Conservation (phyloP, 2,329 filamentous ascomycete species). For the Fusarium avenaceum region DNA sequence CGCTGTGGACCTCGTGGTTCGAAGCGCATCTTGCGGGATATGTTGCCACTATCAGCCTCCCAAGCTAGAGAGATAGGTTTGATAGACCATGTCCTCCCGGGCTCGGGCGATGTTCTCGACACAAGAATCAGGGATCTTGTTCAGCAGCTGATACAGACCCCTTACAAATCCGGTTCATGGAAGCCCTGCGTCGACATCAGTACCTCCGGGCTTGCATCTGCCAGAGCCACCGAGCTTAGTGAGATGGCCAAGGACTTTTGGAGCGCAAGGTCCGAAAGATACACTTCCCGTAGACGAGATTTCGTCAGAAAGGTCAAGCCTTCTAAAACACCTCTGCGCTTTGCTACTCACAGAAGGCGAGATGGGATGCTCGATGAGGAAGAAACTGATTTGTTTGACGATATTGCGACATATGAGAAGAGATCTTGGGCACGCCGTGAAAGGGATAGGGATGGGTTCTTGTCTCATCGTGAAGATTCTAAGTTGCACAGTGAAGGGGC, state of each 20-base stretch:
- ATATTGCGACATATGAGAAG: slow-evolving; percentile 1
- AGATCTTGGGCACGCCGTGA: not conserved
- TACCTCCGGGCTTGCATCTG: not conserved
- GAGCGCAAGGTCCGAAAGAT: slow-evolving; percentile 27
- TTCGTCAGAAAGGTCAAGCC: slow-evolving; percentile 26
- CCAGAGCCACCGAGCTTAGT: slow-evolving; percentile 11
- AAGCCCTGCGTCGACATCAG: slow-evolving; percentile 10
- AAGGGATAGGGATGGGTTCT: not conserved
- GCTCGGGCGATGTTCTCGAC: slow-evolving; percentile 9
- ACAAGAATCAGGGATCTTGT: not conserved
- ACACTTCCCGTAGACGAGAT: slow-evolving; percentile 1
- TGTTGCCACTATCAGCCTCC: slow-evolving; percentile 19
- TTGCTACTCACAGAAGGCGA: slow-evolving; percentile 16
- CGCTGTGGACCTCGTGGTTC: slow-evolving; percentile 10
- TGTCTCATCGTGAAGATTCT: not conserved
- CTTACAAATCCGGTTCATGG: slow-evolving; percentile 4
- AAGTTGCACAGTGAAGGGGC: not conserved
- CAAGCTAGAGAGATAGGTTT: slow-evolving; percentile 14
- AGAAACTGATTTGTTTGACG: slow-evolving; percentile 23
- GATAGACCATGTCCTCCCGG: slow-evolving; percentile 15
- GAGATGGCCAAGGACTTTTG: slow-evolving; percentile 35
- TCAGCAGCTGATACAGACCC: not conserved
- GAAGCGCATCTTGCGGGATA: not conserved
- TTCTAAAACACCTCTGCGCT: slow-evolving; percentile 6
- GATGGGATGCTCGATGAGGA: slow-evolving; percentile 9